Percentiles rank a stretch among this genome's conserved stretches.
Conservation (phyloP, 192 early-diverging fungal genomes). For the Coemansia sp. region DNA sequence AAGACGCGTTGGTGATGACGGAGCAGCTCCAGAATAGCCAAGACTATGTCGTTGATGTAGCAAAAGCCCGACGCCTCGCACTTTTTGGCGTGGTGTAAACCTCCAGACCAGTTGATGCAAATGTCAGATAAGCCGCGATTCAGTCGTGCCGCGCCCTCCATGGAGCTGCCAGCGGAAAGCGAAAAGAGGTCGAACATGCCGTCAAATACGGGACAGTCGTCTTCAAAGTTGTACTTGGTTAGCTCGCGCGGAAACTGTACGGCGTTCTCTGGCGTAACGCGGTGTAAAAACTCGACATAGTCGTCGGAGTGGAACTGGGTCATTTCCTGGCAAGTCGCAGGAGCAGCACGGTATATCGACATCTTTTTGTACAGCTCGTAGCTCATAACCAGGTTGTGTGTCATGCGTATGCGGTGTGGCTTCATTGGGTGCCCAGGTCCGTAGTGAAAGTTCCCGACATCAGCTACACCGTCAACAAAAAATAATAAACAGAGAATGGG, state of each 20-base stretch:
- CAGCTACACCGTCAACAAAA: constrained; percentile 31
- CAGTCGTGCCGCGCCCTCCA: constrained; percentile 91
- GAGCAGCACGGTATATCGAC: constrained; percentile 80
- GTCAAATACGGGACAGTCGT: constrained; percentile 99
- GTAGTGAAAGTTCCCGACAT: constrained; percentile 88
- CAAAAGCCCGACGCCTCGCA: constrained; percentile 96
- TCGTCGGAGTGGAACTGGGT: constrained; percentile 95
- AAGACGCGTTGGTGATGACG: constrained; percentile 88
- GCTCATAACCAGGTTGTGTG: constrained; percentile 93
- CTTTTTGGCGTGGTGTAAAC: constrained; percentile 98
- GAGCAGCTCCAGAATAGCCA: constrained; percentile 90
- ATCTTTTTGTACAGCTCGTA: constrained; percentile 97
- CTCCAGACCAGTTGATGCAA: constrained; percentile 97
- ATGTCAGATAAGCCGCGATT: constrained; percentile 86
- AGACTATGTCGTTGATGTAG: constrained; percentile 98
- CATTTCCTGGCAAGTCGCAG: constrained; percentile 91
- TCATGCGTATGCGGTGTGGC: constrained; percentile 94
- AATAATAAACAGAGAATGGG: neutral
- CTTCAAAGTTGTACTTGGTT: constrained; percentile 84
- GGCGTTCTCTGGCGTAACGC: constrained; percentile 79
- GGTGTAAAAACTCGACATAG: constrained; percentile 91
- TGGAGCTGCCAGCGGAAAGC: constrained; percentile 91
- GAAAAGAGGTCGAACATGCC: constrained; percentile 95
- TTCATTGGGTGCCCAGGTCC: constrained; percentile 98
- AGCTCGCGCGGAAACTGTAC: constrained; percentile 67